Percentiles rank a stretch among this genome's conserved stretches.
Evolutionary conservation across 768 basidiomycete species (phyloP).

Genomic region (Tephrocybe sp.): DNA sequence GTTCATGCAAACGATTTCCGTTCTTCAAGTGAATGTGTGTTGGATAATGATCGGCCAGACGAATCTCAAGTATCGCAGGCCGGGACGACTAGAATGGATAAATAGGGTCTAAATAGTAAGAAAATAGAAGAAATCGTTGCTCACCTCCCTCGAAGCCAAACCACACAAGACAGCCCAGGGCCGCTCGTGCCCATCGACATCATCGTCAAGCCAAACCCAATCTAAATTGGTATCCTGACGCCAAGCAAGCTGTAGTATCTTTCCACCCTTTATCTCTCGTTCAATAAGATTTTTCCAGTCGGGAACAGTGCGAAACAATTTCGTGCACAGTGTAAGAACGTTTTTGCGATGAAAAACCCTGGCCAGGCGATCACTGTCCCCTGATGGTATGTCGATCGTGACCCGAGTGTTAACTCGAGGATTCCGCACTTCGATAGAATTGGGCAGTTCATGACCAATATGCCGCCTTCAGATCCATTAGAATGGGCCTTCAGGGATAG

Average conservation of each 20-base stretch:
- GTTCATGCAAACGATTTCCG: constrained; percentile 61
- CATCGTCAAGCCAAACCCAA: constrained; percentile 81
- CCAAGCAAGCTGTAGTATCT: constrained; percentile 77
- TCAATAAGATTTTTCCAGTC: constrained; percentile 67
- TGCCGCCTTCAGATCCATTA: constrained; percentile 49
- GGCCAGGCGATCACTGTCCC: constrained; percentile 40
- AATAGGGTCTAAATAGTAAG: neutral
- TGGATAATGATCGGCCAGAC: constrained; percentile 70
- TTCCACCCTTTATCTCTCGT: constrained; percentile 52
- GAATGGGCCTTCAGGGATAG: neutral
- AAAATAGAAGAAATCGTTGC: constrained; percentile 14
- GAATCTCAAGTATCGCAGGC: constrained; percentile 68
- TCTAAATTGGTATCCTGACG: constrained; percentile 70
- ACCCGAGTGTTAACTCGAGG: constrained; percentile 69
- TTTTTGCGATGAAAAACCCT: constrained; percentile 59
- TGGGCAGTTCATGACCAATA: constrained; percentile 72
- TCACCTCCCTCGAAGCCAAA: constrained; percentile 69
- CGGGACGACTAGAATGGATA: constrained; percentile 26
- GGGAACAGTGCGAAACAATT: constrained; percentile 50
- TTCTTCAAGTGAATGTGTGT: constrained; percentile 43
- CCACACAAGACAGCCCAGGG: constrained; percentile 79
- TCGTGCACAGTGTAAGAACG: constrained; percentile 61
- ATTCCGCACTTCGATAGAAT: constrained; percentile 65
- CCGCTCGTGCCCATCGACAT: constrained; percentile 59
- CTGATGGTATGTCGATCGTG: constrained; percentile 64